These are phyloP conservation scores for Thelephora ganbajun DNA, from an alignment of 768 basidiomycete genomes.

Conservation along the genomic window DNA sequence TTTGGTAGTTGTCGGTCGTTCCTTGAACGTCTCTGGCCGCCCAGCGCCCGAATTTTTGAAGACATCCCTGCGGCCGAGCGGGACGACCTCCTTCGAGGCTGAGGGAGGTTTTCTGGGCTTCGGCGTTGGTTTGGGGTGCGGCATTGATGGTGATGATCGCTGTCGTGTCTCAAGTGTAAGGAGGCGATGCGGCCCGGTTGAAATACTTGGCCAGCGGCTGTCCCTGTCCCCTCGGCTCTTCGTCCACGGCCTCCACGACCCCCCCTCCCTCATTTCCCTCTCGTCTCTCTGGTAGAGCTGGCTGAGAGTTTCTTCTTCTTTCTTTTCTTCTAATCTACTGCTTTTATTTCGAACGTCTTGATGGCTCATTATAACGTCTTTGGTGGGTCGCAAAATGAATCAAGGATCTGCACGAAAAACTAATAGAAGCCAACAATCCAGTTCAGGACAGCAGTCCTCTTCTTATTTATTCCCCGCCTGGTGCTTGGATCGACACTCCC, in stretches of 20 bases:
- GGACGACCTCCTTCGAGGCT: conserved; percentile 28
- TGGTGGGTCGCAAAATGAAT: conserved; percentile 9
- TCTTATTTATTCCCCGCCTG: conserved; percentile 33
- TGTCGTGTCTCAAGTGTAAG: too few species aligned
- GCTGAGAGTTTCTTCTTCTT: conserved; percentile 5
- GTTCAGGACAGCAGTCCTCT: conserved; percentile 46
- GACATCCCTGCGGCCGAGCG: conserved; percentile 41
- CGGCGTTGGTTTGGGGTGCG: neutral
- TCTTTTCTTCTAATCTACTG: conserved; percentile 6
- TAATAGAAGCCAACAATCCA: conserved; percentile 11
- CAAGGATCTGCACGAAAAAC: neutral
- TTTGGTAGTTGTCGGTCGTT: conserved; percentile 53
- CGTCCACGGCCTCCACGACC: neutral
- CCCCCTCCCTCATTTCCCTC: neutral
- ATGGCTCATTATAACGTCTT: conserved; percentile 19
- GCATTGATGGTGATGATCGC: neutral
- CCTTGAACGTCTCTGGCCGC: conserved; percentile 11
- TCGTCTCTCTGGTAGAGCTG: neutral
- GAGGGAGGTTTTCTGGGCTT: neutral
- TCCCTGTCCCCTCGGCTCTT: conserved; percentile 1
- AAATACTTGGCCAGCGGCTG: neutral
- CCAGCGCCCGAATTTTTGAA: conserved; percentile 10
- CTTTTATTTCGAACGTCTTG: conserved; percentile 11
- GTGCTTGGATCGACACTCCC: conserved; percentile 35
- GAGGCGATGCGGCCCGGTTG: neutral